phyloP scores from a whole-genome alignment of 305 asterid genomes.

The Fraxinus platypoda region DNA sequence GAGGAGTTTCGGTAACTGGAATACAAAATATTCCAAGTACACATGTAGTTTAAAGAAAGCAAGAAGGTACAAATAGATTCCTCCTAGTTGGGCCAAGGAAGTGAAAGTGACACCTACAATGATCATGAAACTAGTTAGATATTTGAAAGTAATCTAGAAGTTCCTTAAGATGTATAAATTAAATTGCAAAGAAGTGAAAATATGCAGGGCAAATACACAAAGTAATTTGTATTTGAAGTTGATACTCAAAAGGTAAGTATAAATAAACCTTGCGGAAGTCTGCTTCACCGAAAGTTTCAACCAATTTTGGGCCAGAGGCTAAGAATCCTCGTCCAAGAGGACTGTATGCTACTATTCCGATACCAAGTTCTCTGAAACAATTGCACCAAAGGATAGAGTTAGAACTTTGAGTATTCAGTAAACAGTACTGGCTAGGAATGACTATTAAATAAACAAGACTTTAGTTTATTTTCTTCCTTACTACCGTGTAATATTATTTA shows the following conservation, averaged over 20 bases:
- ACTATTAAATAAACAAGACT: background rate
- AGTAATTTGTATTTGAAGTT: background rate
- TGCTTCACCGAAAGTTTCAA: conserved; percentile 49
- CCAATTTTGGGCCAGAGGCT: conserved; percentile 51
- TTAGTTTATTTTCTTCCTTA: background rate
- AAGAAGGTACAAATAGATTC: background rate
- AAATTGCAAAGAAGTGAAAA: background rate
- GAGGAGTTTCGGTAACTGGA: background rate
- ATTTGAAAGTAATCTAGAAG: background rate
- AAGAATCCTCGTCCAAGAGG: conserved; percentile 87
- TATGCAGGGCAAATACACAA: background rate
- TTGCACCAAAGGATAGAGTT: background rate
- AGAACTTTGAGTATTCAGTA: background rate
- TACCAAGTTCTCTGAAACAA: conserved; percentile 69
- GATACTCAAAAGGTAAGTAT: background rate
- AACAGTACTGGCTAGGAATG: background rate
- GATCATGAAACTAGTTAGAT: background rate
- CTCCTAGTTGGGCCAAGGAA: background rate
- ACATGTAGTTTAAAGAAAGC: background rate
- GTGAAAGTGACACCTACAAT: background rate
- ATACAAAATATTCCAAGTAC: background rate
- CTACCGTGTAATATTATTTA: background rate
- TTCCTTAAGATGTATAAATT: background rate
- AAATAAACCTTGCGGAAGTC: conserved; percentile 64
- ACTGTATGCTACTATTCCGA: conserved; percentile 78